Evolutionary conservation across 495 filamentous ascomycete genomes (phyloP).

Genomic region (Choiromyces venosus): DNA sequence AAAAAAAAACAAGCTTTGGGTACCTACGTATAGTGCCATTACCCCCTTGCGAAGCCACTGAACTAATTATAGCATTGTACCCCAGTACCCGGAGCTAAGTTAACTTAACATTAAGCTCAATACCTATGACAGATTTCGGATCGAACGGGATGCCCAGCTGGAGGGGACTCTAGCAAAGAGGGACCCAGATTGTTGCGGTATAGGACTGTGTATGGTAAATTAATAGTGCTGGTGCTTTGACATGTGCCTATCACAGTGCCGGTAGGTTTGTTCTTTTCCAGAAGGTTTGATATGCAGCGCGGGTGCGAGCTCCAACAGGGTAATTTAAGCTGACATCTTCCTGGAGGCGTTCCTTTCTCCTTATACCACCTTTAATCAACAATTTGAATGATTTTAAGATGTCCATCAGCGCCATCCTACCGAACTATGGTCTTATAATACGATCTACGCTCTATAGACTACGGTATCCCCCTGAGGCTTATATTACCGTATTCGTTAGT

Average conservation of each 20-base stretch:
- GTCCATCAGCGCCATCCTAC: neutral
- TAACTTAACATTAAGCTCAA: neutral
- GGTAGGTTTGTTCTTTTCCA: neutral
- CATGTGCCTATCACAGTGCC: neutral
- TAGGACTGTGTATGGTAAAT: neutral
- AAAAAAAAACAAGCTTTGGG: neutral
- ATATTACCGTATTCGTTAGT: neutral
- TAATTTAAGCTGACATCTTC: neutral
- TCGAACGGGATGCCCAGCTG: neutral
- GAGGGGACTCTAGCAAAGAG: neutral
- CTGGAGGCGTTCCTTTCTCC: neutral
- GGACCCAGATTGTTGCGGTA: neutral
- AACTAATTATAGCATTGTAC: neutral
- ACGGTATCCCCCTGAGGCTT: neutral
- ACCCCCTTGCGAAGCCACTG: neutral
- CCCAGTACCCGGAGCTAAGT: neutral
- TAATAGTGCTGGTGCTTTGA: neutral
- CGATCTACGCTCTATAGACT: no score
- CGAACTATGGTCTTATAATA: neutral
- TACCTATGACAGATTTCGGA: neutral
- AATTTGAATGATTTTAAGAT: neutral
- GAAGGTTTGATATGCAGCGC: neutral
- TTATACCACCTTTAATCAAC: neutral
- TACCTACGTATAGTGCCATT: neutral
- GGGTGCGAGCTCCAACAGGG: neutral